Evolutionary conservation across 2,329 filamentous ascomycete genomes (phyloP).

Genomic region (Sordariomycetes sp.): DNA sequence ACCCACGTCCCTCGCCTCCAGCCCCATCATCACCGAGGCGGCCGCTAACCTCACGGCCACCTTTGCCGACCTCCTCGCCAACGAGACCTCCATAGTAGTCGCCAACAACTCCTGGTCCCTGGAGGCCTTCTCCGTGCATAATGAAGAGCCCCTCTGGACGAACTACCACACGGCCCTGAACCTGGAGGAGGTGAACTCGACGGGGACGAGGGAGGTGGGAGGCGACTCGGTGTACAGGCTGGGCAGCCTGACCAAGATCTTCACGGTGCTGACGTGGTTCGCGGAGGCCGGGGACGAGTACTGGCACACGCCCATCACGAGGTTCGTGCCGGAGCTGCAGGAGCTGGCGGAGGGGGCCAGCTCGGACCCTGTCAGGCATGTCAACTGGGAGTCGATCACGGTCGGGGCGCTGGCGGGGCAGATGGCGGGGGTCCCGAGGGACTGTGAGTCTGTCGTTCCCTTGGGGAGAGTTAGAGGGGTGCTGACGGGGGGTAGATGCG

Average conservation of each 20-base stretch:
- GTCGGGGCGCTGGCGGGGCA: constrained; percentile 24
- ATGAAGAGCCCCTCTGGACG: constrained; percentile 14
- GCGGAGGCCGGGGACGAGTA: constrained; percentile 24
- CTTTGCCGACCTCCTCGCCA: constrained; percentile 4
- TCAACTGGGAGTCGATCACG: constrained; percentile 22
- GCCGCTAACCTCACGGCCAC: constrained; percentile 2
- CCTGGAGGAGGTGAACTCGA: constrained; percentile 3
- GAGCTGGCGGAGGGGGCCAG: constrained; percentile 5
- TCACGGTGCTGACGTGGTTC: constrained; percentile 29
- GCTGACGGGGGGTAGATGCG: constrained; percentile 2
- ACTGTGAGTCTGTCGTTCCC: constrained; percentile 15
- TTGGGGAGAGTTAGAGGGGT: not conserved
- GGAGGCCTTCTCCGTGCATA: constrained; percentile 12
- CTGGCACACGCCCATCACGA: constrained; percentile 28
- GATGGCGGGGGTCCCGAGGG: constrained; percentile 21
- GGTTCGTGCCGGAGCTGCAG: constrained; percentile 28
- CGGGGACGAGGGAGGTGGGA: constrained; percentile 15
- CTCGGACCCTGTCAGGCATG: constrained; percentile 12
- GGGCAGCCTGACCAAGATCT: constrained; percentile 32
- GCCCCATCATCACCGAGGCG: constrained; percentile 7
- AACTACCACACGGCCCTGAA: constrained; percentile 13
- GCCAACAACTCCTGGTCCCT: constrained; percentile 16
- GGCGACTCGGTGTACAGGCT: constrained; percentile 25
- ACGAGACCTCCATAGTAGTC: constrained; percentile 4
- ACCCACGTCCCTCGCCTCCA: constrained; percentile 4